Percentiles rank a stretch among this genome's conserved stretches.
phyloP scores from a whole-genome alignment of 208 protist genomes.

The Paratrypanosoma confusum region DNA sequence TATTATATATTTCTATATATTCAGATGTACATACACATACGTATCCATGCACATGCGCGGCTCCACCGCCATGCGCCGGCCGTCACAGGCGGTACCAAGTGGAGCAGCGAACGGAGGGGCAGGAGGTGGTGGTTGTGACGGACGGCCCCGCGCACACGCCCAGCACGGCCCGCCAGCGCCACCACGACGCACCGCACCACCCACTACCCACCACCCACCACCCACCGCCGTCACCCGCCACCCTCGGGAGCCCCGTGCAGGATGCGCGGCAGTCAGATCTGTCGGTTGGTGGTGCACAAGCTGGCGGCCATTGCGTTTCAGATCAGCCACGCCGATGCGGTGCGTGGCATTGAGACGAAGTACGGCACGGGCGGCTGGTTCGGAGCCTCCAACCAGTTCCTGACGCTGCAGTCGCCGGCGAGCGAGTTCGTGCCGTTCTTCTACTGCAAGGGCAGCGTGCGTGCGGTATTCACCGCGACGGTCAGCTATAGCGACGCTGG shows the following conservation, averaged over 20 bases:
- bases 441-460: conserved; percentile 51
- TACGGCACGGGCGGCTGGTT: conserved; percentile 51
- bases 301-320: conserved; percentile 57
- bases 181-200: too few relatives aligned
- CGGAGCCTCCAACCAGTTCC: conserved; percentile 45
- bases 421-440: conserved; percentile 86
- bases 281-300: conserved; percentile 44
- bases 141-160: too few relatives aligned
- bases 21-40: conserved; percentile 1
- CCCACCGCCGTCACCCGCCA: too few relatives aligned
- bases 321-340: conserved; percentile 32
- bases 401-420: conserved; percentile 31
- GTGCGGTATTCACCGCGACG: conserved; percentile 36
- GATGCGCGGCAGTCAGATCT: conserved; percentile 14
- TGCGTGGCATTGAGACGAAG: conserved; percentile 28
- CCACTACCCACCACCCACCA: too few relatives aligned
- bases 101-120: too few relatives aligned
- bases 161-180: too few relatives aligned
- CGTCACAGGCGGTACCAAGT: background rate
- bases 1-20: background rate
- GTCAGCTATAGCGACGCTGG: conserved; percentile 31
- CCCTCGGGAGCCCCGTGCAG: too few relatives aligned
- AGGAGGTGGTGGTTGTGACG: too few relatives aligned
- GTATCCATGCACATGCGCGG: background rate
- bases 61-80: background rate